Percentiles rank a stretch among this genome's conserved stretches.
Conservation (phyloP, 2,329 filamentous ascomycete species). For the Epichloe elymi region DNA sequence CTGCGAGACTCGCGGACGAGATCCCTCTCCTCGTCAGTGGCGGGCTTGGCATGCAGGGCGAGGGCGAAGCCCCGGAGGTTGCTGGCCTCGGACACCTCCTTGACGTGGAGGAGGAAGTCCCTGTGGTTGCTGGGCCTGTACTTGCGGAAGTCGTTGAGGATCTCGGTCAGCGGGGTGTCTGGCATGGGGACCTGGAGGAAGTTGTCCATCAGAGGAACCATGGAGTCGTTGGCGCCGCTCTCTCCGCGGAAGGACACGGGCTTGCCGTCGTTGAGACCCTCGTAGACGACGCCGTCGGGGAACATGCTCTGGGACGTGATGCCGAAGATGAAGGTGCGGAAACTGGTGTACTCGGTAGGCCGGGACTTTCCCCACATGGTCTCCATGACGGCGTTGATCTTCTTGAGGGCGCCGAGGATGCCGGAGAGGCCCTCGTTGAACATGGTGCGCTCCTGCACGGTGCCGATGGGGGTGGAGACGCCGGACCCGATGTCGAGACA, state of each 20-base stretch:
- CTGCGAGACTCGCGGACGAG: conserved; percentile 41
- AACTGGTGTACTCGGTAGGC: conserved; percentile 71
- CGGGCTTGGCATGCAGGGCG: conserved; percentile 11
- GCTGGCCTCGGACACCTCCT: conserved; percentile 32
- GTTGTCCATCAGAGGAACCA: conserved; percentile 83
- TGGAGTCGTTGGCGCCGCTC: conserved; percentile 87
- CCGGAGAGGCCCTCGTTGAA: conserved; percentile 53
- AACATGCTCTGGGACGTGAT: conserved; percentile 94
- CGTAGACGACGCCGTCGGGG: conserved; percentile 79
- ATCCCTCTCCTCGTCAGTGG: conserved; percentile 19
- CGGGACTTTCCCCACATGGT: conserved; percentile 85
- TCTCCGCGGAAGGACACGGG: conserved; percentile 80
- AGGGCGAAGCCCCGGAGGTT: conserved; percentile 48
- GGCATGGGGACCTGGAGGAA: conserved; percentile 81
- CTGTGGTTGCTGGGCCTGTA: conserved; percentile 86
- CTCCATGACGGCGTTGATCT: conserved; percentile 73
- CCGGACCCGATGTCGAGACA: conserved; percentile 43
- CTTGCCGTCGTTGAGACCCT: conserved; percentile 58
- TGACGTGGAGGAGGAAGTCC: conserved; percentile 65
- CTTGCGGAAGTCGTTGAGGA: conserved; percentile 75
- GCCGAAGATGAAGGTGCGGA: conserved; percentile 94
- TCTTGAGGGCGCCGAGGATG: conserved; percentile 44
- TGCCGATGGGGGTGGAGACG: conserved; percentile 14
- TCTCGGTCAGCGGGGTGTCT: conserved; percentile 73
- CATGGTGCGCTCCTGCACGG: conserved; percentile 28